A percentile compares a stretch with the other conserved stretches of the same genome.
phyloP scores from a whole-genome alignment of 2,329 filamentous ascomycete genomes.

The Aspergillus sp. region DNA sequence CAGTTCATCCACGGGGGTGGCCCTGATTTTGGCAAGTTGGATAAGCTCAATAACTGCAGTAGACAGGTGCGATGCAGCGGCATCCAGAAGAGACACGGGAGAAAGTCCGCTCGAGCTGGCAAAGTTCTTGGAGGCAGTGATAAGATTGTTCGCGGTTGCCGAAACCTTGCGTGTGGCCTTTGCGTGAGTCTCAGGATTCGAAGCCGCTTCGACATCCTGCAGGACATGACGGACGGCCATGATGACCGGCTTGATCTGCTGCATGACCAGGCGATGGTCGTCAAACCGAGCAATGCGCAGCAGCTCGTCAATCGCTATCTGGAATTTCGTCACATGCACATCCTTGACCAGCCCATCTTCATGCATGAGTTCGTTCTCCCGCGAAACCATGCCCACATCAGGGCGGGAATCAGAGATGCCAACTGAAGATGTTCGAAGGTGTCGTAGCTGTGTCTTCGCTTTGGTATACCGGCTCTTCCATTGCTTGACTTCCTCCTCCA shows the following conservation, averaged over 20 bases:
- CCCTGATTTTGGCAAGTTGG: conserved; percentile 74
- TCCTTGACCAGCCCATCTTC: conserved; percentile 79
- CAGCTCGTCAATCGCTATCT: conserved; percentile 88
- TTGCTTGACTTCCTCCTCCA: conserved; percentile 79
- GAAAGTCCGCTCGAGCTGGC: conserved; percentile 76
- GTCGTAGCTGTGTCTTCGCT: conserved; percentile 80
- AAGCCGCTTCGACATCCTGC: conserved; percentile 65
- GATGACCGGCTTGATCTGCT: conserved; percentile 83
- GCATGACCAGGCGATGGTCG: conserved; percentile 70
- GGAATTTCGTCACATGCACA: conserved; percentile 89
- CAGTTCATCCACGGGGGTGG: conserved; percentile 70
- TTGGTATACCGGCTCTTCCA: conserved; percentile 90
- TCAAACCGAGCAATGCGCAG: conserved; percentile 70
- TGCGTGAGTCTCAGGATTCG: conserved; percentile 55
- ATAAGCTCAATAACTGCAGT: conserved; percentile 82
- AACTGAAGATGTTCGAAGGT: conserved; percentile 73
- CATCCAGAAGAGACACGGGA: conserved; percentile 89
- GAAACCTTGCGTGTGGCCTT: conserved; percentile 79
- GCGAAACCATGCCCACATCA: conserved; percentile 48
- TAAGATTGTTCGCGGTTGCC: conserved; percentile 91
- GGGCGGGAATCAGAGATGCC: conserved; percentile 54
- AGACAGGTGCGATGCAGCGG: conserved; percentile 84
- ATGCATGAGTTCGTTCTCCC: conserved; percentile 67
- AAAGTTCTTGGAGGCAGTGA: conserved; percentile 92
- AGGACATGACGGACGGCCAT: conserved; percentile 78